These are phyloP conservation scores for Aspergillus asperescens DNA, from an alignment of 495 filamentous ascomycete genomes.

Conservation along the genomic window DNA sequence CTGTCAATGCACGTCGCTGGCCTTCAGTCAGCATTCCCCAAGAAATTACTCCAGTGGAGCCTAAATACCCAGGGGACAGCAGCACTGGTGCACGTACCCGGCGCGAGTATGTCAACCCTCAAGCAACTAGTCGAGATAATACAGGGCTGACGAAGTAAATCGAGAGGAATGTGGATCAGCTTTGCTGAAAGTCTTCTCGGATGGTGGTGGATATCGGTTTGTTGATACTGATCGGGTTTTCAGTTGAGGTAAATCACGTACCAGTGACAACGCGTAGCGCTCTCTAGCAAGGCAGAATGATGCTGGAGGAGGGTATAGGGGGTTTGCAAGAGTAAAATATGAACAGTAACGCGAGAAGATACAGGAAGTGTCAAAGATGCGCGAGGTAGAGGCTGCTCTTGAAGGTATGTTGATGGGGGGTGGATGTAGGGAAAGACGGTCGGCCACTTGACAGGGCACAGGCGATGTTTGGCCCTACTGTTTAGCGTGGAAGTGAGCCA, in stretches of 20 bases:
- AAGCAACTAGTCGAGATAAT: slow-evolving; percentile 21
- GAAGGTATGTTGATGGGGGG: slow-evolving; percentile 19
- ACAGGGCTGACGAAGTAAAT: slow-evolving; percentile 21
- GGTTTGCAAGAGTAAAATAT: slow-evolving; percentile 8
- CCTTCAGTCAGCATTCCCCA: slow-evolving; percentile 41
- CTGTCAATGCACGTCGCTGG: slow-evolving; percentile 11
- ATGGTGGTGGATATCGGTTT: slow-evolving; percentile 24
- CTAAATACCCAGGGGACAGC: slow-evolving; percentile 33
- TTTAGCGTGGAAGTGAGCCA: slow-evolving; percentile 44
- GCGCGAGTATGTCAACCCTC: slow-evolving; percentile 34
- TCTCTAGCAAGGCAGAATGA: slow-evolving; percentile 2
- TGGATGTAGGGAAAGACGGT: slow-evolving; percentile 35
- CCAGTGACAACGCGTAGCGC: slow-evolving; percentile 23
- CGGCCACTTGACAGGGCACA: slow-evolving; percentile 37
- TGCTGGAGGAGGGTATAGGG: slow-evolving; percentile 12
- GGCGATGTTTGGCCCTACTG: slow-evolving; percentile 47
- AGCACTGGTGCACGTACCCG: slow-evolving; percentile 38
- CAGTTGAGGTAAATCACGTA: slow-evolving; percentile 21
- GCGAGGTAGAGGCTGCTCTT: background rate
- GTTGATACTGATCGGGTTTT: slow-evolving; percentile 26
- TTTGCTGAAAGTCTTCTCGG: no score
- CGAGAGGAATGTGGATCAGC: slow-evolving; percentile 17
- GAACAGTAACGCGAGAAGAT: slow-evolving; percentile 23
- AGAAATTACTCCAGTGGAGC: slow-evolving; percentile 36
- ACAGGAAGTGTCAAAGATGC: background rate